phyloP scores from a whole-genome alignment of 2,329 filamentous ascomycete genomes.

The Sodiomyces alkalinus region DNA sequence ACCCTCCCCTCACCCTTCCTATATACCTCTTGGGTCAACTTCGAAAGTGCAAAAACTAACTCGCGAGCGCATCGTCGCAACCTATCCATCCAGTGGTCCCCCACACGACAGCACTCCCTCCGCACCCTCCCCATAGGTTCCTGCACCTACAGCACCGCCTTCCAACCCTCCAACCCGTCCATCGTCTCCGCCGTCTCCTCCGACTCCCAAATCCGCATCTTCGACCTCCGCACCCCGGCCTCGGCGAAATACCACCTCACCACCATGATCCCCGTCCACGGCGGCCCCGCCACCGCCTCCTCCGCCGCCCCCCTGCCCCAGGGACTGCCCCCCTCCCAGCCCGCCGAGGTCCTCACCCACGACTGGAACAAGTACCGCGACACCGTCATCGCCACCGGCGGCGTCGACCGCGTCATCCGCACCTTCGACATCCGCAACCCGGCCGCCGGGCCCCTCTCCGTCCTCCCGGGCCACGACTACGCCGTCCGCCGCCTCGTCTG shows the following conservation, averaged over 20 bases:
- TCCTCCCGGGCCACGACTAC: conserved; percentile 79
- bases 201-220: conserved; percentile 79
- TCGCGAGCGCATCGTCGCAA: no score
- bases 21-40: not conserved
- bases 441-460: conserved; percentile 51
- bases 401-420: conserved; percentile 74
- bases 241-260: conserved; percentile 80
- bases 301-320: conserved; percentile 18
- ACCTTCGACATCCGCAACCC: conserved; percentile 83
- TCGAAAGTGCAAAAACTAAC: conserved; percentile 2
- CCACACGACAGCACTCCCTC: conserved; percentile 57
- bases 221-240: conserved; percentile 77
- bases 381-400: conserved; percentile 69
- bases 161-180: conserved; percentile 74
- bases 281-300: conserved; percentile 30
- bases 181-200: conserved; percentile 78
- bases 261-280: conserved; percentile 70
- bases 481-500: conserved; percentile 75
- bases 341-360: conserved; percentile 77
- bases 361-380: conserved; percentile 99
- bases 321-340: conserved; percentile 31
- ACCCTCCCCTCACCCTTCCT: not conserved
- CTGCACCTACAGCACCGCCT: conserved; percentile 88
- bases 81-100: conserved; percentile 60
- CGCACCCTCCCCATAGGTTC: conserved; percentile 79